Conservation (phyloP, 805 yeast genomes). For the Metschnikowia chrysomelidarum region DNA sequence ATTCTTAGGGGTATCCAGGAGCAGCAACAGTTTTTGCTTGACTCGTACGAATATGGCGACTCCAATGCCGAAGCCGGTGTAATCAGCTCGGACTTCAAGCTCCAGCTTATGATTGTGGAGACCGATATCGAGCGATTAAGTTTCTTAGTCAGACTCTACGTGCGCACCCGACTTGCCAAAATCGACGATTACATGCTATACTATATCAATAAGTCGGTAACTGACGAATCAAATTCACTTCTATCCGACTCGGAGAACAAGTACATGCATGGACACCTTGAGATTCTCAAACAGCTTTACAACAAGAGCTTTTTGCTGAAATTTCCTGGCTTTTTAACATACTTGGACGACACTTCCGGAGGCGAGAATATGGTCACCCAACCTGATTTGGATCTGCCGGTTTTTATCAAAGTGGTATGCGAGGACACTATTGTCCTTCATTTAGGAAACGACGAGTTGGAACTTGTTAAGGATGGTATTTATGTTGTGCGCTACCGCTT, state of each 20-base stretch:
- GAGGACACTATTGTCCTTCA: slow-evolving; percentile 26
- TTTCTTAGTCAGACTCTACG: slow-evolving; percentile 75
- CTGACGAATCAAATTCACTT: slow-evolving; percentile 26
- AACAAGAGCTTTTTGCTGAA: slow-evolving; percentile 61
- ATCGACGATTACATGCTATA: slow-evolving; percentile 68
- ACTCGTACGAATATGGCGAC: slow-evolving; percentile 72
- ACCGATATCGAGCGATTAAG: slow-evolving; percentile 87
- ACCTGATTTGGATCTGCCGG: slow-evolving; percentile 77
- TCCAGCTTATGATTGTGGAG: slow-evolving; percentile 81
- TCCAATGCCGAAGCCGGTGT: slow-evolving; percentile 36
- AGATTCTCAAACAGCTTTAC: slow-evolving; percentile 62
- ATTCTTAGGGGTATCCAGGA: slow-evolving; percentile 58
- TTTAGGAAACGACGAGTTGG: slow-evolving; percentile 30
- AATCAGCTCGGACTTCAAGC: slow-evolving; percentile 54
- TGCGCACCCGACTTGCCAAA: slow-evolving; percentile 73
- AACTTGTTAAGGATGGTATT: slow-evolving; percentile 53
- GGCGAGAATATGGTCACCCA: slow-evolving; percentile 68
- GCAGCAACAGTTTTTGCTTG: slow-evolving; percentile 72
- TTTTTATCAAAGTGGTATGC: slow-evolving; percentile 63
- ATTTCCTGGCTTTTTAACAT: slow-evolving; percentile 67
- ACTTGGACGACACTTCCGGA: slow-evolving; percentile 68
- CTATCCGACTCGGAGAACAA: slow-evolving; percentile 59
- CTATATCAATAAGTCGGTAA: slow-evolving; percentile 41
- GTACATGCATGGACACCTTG: slow-evolving; percentile 68
- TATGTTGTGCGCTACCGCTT: slow-evolving; percentile 69